A percentile compares a stretch with the other conserved stretches of the same genome.
Evolutionary conservation across 2,329 filamentous ascomycete species (phyloP).

Genomic region (Basipetospora chlamydospora): DNA sequence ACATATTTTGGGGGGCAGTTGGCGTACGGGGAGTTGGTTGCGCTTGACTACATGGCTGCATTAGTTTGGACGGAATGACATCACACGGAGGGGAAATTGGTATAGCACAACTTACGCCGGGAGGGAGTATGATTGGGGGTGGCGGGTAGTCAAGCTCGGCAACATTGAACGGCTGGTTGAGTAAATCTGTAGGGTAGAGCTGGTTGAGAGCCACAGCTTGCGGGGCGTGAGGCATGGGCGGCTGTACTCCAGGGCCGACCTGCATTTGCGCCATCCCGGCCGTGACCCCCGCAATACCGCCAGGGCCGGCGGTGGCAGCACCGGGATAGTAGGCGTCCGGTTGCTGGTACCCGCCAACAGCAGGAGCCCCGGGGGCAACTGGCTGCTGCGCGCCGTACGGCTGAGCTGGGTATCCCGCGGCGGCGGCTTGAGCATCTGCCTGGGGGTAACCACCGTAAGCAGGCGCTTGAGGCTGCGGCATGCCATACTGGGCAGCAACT

Average conservation of each 20-base stretch:
- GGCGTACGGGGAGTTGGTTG: conserved; percentile 77
- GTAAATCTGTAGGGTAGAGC: conserved; percentile 79
- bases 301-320: conserved; percentile 23
- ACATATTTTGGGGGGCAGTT: conserved; percentile 93
- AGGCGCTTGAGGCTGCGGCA: conserved; percentile 25
- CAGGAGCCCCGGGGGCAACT: conserved; percentile 20
- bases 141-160: conserved; percentile 83
- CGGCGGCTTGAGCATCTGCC: conserved; percentile 28
- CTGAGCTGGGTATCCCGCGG: conserved; percentile 20
- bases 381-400: conserved; percentile 29
- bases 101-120: conserved; percentile 56
- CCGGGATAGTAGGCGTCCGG: conserved; percentile 37
- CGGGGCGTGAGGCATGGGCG: conserved; percentile 31
- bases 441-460: conserved; percentile 48
- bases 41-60: conserved; percentile 48
- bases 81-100: not conserved
- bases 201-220: conserved; percentile 48
- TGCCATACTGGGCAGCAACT: conserved; percentile 37
- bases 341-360: conserved; percentile 49
- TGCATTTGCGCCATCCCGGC: conserved; percentile 78
- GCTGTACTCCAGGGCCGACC: conserved; percentile 37
- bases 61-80: not conserved
- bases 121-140: conserved; percentile 77
- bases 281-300: conserved; percentile 45
- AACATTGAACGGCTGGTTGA: conserved; percentile 88